Percentiles rank a stretch among this genome's conserved stretches.
These are phyloP conservation scores for Anethum foeniculum DNA, from an alignment of 140 eudicot species.

Conservation along the genomic window DNA sequence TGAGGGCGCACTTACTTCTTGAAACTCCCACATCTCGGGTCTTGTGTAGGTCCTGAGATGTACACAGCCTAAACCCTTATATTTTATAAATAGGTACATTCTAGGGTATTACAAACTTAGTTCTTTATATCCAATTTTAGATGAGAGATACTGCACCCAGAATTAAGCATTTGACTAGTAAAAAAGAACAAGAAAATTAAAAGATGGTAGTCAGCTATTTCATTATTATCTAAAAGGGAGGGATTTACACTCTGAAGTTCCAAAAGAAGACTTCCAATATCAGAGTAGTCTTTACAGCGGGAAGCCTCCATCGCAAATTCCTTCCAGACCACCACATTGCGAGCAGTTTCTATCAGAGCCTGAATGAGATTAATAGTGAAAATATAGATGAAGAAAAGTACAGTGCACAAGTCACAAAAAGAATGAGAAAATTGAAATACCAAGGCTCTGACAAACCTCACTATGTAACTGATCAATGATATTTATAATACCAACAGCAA, in stretches of 20 bases:
- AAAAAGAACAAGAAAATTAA: not conserved
- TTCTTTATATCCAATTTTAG: not conserved
- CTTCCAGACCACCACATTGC: conserved; percentile 66
- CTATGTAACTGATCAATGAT: conserved; percentile 64
- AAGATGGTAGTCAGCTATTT: not conserved
- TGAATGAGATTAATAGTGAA: conserved; percentile 22
- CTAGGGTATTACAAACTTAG: not conserved
- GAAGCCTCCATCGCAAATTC: conserved; percentile 91
- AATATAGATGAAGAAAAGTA: conserved; percentile 11
- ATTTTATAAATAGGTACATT: not conserved
- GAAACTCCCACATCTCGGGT: not conserved
- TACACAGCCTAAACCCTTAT: not conserved
- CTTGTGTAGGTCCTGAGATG: not conserved
- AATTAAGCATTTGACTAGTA: not conserved
- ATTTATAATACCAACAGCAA: conserved; percentile 71
- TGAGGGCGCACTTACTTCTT: not conserved
- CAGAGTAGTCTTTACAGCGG: conserved; percentile 67
- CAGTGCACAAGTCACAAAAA: conserved; percentile 7
- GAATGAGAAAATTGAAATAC: not conserved
- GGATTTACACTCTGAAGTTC: conserved; percentile 68
- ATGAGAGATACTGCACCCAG: not conserved
- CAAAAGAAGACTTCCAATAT: conserved; percentile 83
- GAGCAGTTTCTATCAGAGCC: conserved; percentile 77
- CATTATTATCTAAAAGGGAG: not conserved
- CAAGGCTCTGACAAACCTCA: conserved; percentile 48